Evolutionary conservation across 768 basidiomycete genomes (phyloP).

Genomic region (Daedaleopsis sinensis): DNA sequence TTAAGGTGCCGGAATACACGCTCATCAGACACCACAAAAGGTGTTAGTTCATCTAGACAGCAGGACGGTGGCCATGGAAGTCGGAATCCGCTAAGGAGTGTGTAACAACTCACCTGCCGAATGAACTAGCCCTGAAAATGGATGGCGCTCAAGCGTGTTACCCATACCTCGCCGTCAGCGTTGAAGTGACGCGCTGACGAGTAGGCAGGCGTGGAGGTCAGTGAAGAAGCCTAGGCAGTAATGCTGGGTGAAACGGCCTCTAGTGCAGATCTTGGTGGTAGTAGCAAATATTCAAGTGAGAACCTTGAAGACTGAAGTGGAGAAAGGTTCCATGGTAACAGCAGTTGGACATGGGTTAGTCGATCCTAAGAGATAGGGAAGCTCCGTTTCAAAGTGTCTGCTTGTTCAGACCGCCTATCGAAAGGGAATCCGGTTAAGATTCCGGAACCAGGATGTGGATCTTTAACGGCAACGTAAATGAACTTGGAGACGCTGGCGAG

Average conservation of each 20-base stretch:
- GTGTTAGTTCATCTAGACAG: slow-evolving; percentile 89
- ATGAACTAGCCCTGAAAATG: slow-evolving; percentile 91
- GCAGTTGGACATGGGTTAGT: slow-evolving; percentile 87
- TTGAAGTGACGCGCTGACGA: slow-evolving; percentile 72
- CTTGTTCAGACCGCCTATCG: too few species aligned
- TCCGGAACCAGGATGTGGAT: too few species aligned
- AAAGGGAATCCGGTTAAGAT: too few species aligned
- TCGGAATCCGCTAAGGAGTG: slow-evolving; percentile 86
- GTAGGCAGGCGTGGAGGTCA: slow-evolving; percentile 79
- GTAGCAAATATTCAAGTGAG: slow-evolving; percentile 89
- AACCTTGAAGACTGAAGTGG: slow-evolving; percentile 88
- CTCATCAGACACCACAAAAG: slow-evolving; percentile 86
- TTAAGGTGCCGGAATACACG: slow-evolving; percentile 84
- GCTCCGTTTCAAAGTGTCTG: too few species aligned
- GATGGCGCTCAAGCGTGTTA: slow-evolving; percentile 87
- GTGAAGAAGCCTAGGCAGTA: slow-evolving; percentile 79
- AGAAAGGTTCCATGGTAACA: slow-evolving; percentile 88
- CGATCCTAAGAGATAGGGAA: too few species aligned
- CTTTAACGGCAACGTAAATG: too few species aligned
- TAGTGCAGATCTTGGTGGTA: slow-evolving; percentile 89
- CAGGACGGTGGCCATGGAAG: slow-evolving; percentile 89
- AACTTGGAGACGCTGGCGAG: too few species aligned
- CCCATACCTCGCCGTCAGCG: slow-evolving; percentile 82
- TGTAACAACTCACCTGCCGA: slow-evolving; percentile 90
- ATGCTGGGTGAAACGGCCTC: slow-evolving; percentile 75